Conservation (phyloP, 2,329 filamentous ascomycete species). For the Aspergillus quadricinctus region DNA sequence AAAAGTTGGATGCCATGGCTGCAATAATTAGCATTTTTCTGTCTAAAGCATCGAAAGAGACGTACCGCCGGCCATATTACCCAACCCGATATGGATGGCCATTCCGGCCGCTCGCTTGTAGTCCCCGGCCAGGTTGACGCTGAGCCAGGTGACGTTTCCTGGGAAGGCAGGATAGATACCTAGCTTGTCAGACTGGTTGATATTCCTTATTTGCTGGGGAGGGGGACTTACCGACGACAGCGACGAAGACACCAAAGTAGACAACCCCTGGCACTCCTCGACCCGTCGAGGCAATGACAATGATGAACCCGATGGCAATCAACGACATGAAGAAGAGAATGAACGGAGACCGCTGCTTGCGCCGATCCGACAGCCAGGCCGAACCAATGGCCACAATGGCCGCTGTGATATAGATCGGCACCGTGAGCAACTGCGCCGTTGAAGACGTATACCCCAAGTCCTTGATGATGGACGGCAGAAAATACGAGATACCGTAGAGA, state of each 20-base stretch:
- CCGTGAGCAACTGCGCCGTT: constrained; percentile 38
- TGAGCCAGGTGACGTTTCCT: constrained; percentile 52
- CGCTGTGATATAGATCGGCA: constrained; percentile 39
- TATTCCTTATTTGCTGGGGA: no score
- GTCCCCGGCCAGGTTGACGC: constrained; percentile 56
- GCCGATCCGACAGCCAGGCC: constrained; percentile 55
- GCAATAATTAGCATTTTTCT: constrained; percentile 3
- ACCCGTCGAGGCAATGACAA: constrained; percentile 39
- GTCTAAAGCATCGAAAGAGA: not conserved
- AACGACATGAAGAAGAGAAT: constrained; percentile 51
- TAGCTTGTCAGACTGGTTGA: constrained; percentile 9
- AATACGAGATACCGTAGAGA: constrained; percentile 40
- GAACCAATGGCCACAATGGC: constrained; percentile 36
- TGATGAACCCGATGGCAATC: constrained; percentile 56
- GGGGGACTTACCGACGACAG: constrained; percentile 38
- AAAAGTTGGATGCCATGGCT: constrained; percentile 71
- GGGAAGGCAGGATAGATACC: constrained; percentile 46
- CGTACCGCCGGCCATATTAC: constrained; percentile 46
- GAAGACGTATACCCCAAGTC: constrained; percentile 38
- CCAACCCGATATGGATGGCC: constrained; percentile 60
- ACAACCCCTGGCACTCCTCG: constrained; percentile 38
- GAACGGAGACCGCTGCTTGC: constrained; percentile 52
- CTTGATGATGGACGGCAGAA: constrained; percentile 40
- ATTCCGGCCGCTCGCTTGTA: constrained; percentile 57
- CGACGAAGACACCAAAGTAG: constrained; percentile 47